Evolutionary conservation across 2,329 filamentous ascomycete species (phyloP).

Genomic region (Juglanconis oblonga): DNA sequence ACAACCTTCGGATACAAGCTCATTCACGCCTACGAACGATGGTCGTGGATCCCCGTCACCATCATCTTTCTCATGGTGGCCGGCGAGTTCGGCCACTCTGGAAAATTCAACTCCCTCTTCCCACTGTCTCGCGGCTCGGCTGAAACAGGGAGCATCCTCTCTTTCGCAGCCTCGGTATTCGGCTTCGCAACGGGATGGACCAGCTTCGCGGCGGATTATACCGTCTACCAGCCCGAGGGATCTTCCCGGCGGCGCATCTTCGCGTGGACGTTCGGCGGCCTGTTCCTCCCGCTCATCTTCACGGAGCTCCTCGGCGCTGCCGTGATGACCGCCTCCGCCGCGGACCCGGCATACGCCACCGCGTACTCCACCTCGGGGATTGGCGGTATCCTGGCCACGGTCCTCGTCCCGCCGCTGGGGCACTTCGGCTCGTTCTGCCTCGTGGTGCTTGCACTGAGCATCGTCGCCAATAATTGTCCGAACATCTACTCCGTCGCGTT

Average conservation of each 20-base stretch:
- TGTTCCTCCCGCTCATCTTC: conserved; percentile 71
- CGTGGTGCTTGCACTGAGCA: conserved; percentile 62
- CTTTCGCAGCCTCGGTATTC: conserved; percentile 64
- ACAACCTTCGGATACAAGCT: conserved; percentile 74
- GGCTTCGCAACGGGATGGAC: conserved; percentile 73
- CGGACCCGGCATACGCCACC: conserved; percentile 48
- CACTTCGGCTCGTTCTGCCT: conserved; percentile 72
- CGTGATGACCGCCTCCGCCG: conserved; percentile 60
- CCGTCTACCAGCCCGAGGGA: conserved; percentile 68
- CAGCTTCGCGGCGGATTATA: conserved; percentile 73
- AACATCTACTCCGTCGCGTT: conserved; percentile 71
- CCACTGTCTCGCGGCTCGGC: conserved; percentile 57
- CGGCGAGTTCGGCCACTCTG: conserved; percentile 65
- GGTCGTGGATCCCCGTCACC: conserved; percentile 69
- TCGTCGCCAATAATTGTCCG: conserved; percentile 68
- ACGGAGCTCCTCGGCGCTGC: conserved; percentile 71
- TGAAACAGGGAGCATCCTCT: conserved; percentile 61
- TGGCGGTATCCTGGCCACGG: conserved; percentile 64
- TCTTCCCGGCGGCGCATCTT: conserved; percentile 64
- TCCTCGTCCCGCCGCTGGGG: conserved; percentile 61
- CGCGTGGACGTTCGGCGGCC: conserved; percentile 63
- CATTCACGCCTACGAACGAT: conserved; percentile 75
- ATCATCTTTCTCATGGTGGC: conserved; percentile 72
- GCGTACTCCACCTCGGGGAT: conserved; percentile 45
- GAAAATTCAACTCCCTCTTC: conserved; percentile 55